Percentiles rank a stretch among this genome's conserved stretches.
These are phyloP conservation scores for Blastobotrys parvus DNA, from an alignment of 805 yeast genomes.

Conservation along the genomic window DNA sequence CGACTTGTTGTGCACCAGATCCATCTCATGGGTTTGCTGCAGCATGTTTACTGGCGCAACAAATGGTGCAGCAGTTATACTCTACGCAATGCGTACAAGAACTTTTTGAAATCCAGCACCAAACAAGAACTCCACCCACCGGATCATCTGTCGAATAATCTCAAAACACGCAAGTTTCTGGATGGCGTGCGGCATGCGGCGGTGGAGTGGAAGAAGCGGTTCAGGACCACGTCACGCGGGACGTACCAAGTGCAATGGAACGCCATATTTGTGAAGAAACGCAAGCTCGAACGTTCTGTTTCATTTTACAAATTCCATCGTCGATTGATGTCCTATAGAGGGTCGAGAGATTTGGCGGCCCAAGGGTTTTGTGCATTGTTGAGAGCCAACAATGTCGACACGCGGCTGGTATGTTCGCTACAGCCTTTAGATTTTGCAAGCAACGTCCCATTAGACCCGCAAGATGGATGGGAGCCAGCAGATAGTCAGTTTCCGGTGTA, in stretches of 20 bases:
- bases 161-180: slow-evolving; percentile 56
- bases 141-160: slow-evolving; percentile 35
- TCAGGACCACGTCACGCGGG: slow-evolving; percentile 35
- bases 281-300: slow-evolving; percentile 19
- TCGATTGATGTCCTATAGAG: slow-evolving; percentile 41
- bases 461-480: not conserved
- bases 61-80: slow-evolving; percentile 55
- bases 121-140: slow-evolving; percentile 43
- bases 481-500: slow-evolving; percentile 52
- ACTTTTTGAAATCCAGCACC: slow-evolving; percentile 40
- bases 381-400: slow-evolving; percentile 60
- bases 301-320: slow-evolving; percentile 37
- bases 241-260: slow-evolving; percentile 41
- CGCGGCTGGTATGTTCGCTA: slow-evolving; percentile 70
- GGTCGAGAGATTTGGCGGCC: slow-evolving; percentile 71
- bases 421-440: slow-evolving; percentile 84
- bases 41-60: slow-evolving; percentile 64
- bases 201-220: slow-evolving; percentile 51
- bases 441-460: slow-evolving; percentile 11
- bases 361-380: slow-evolving; percentile 80
- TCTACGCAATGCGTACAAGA: slow-evolving; percentile 35
- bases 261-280: slow-evolving; percentile 29
- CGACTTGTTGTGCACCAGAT: slow-evolving; percentile 52
- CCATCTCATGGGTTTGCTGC: slow-evolving; percentile 48
- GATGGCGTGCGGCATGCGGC: slow-evolving; percentile 69